Evolutionary conservation across 2,329 filamentous ascomycete species (phyloP), one percentile per base, ranked within the genome.

Genomic region (Verticillium zaregamsianum): DNA sequence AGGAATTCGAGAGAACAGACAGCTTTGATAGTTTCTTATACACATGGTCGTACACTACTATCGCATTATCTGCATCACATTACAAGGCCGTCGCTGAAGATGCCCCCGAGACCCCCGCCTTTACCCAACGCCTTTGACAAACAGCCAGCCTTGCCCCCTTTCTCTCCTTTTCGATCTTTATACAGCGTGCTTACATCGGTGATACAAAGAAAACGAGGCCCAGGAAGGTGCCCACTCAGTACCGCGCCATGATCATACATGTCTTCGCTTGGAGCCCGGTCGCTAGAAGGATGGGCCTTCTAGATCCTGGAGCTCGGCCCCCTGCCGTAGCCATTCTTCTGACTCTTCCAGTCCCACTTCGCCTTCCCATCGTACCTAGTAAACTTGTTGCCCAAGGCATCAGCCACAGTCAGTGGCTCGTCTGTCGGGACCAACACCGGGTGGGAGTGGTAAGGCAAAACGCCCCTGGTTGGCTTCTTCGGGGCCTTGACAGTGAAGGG

Each of bases 391-490:
- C 65, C 65, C 61, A 78, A 64, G 2, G 74, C 71, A 55, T 78
- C 75, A 2, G 73, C 67, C 6, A 79, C 71, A 0, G 70, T 74
- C 52, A 76, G 69, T 3, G 73, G 72, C 63, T 75, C 74, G 3
- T 73, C 71, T 67, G 76, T 72, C 1, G 72, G 72, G 33, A 74
- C 65, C 23, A 74, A 66, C 35, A 73, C 64, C 5, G 74, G 69
- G 12, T 74, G 66, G 3, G 74, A 70, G 28, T 68, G 66, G 62
- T 78, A 79, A n/a, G 76, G 76, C n/a, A 76, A 66, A 20, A 75
- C 69, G 35, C 56, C 60, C 32, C 59, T 59, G 23, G 25, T 20
- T n/a, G 62, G 49, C 58, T 65, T 65, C 58, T 65, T 67, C 20
- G 45, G 45, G n/a, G 45, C 45, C 60, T 71, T 70, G 37, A 73